Percentiles rank a stretch among this genome's conserved stretches.
phyloP scores from a whole-genome alignment of 202 grass and related monocot genomes.

The Bolboschoenoplectus hybrid region DNA sequence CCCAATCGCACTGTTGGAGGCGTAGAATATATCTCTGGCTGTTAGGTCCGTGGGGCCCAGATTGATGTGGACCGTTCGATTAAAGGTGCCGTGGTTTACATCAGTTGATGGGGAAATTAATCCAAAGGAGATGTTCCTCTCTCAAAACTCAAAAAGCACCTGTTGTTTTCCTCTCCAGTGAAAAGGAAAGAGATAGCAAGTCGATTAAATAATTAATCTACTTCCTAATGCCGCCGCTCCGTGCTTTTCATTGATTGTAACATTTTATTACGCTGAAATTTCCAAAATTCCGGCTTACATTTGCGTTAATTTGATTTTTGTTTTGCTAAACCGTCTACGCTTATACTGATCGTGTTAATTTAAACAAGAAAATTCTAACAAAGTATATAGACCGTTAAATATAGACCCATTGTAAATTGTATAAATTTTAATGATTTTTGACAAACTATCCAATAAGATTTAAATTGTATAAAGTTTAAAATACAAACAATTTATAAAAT shows the following conservation, averaged over 20 bases:
- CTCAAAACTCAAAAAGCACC: not conserved
- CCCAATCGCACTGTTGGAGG: not conserved
- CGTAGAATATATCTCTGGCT: constrained; percentile 31
- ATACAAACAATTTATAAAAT: too few relatives aligned
- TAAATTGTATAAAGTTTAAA: too few relatives aligned
- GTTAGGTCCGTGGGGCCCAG: constrained; percentile 32
- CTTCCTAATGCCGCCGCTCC: not conserved
- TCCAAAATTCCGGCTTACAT: not conserved
- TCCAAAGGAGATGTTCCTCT: not conserved
- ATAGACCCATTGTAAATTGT: too few relatives aligned
- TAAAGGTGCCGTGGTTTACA: not conserved
- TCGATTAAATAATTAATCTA: not conserved
- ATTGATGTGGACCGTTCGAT: constrained; percentile 45
- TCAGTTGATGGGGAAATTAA: constrained; percentile 34
- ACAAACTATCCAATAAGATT: too few relatives aligned
- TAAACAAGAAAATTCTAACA: not conserved
- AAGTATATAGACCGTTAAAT: too few relatives aligned
- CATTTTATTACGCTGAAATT: not conserved
- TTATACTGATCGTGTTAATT: too few relatives aligned
- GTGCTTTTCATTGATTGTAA: constrained; percentile 17
- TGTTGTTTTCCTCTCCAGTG: constrained; percentile 22
- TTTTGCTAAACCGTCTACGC: not conserved
- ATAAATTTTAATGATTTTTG: too few relatives aligned
- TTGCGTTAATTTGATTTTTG: not conserved
- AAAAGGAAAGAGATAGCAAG: not conserved